Base-by-base conservation (phyloP, 371 early-diverging fungal genomes). In the Mucor irregularis region DNA sequence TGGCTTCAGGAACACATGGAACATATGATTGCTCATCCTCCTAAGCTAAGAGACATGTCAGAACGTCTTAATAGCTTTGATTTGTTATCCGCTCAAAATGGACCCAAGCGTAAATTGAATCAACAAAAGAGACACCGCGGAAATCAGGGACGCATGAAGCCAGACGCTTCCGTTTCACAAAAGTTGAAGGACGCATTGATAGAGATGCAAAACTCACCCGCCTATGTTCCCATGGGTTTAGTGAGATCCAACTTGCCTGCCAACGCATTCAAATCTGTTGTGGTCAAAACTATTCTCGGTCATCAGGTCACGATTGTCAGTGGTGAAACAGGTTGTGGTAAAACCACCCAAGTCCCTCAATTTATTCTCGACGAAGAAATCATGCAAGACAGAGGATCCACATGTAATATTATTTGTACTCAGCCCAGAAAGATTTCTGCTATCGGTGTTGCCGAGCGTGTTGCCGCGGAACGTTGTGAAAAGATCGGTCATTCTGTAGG, bases 371-470 rank as follows among this genome's bases (percentile, higher is more conserved):
- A 91, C 42, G 80, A 82, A 16, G 88, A 86, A 49, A 90, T 88
- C 45, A 70, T 78, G 48, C 59, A 68, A 22, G 56, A 55, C 0
- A 64, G 76, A 21, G 83, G 83, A 16, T 70, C 79, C 25, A 56
- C 57, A 0, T 85, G 84, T 49, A 82, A 85, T 40, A 89, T 98
- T 26, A 83, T 92, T 13, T 90, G 95, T 76, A 97, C 99, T 0
- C 97, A 97, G 61, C 97, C 97, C 1, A 80, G 97, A 22, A 85
- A 96, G 53, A 91, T 97, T 56, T 92, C 97, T 4, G 92, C 95
- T 25, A 90, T 86, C 48, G 86, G 91, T 51, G 88, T 98, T 3
- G 94, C 96, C 19, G 71, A 85, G 47, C 89, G 93, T 56, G 92
- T 92, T 0, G 81, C 86, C 0, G 70, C 76, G 10, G 95, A 94